phyloP scores from a whole-genome alignment of 1,139 yeast species.

The Yamadazyma pseudoaaseri region DNA sequence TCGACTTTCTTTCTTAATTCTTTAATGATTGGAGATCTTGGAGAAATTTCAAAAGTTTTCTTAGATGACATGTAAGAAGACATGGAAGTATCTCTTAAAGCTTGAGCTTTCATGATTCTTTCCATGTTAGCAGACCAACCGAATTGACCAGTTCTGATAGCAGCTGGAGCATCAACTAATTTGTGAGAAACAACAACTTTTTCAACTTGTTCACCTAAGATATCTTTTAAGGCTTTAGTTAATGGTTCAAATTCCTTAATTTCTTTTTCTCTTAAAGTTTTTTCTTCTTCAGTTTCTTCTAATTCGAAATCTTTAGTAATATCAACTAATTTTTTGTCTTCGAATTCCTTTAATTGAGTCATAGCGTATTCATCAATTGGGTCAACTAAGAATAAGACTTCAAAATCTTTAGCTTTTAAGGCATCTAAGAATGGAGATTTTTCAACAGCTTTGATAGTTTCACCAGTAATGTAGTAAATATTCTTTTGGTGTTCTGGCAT shows the following conservation, averaged over 20 bases:
- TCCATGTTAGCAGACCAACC: conserved; percentile 99
- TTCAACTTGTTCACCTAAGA: conserved; percentile 98
- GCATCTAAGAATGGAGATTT: conserved; percentile 99
- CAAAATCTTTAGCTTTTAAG: conserved; percentile 97
- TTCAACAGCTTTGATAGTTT: conserved; percentile 95
- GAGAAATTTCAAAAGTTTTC: conserved; percentile 98
- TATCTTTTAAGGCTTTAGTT: conserved; percentile 93
- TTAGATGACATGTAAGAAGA: conserved; percentile 99
- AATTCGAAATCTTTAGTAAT: conserved; percentile 98
- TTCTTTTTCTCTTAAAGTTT: conserved; percentile 90
- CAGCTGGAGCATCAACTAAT: conserved; percentile 98
- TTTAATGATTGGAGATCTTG: conserved; percentile 90
- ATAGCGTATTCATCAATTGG: conserved; percentile 99
- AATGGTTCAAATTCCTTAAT: conserved; percentile 88
- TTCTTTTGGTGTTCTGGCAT: conserved; percentile 99
- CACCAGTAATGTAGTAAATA: conserved; percentile 99
- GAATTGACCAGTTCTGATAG: conserved; percentile 99
- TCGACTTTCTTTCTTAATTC: conserved; percentile 97
- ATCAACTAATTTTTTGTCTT: conserved; percentile 98
- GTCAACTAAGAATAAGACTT: conserved; percentile 95
- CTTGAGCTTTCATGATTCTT: conserved; percentile 99
- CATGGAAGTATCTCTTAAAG: conserved; percentile 98
- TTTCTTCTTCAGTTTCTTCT: conserved; percentile 99
- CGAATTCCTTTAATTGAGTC: conserved; percentile 99
- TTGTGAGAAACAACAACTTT: conserved; percentile 98